phyloP scores from a whole-genome alignment of 228 moss, liverwort and hornwort genomes.

The Sphagnum fallax region DNA sequence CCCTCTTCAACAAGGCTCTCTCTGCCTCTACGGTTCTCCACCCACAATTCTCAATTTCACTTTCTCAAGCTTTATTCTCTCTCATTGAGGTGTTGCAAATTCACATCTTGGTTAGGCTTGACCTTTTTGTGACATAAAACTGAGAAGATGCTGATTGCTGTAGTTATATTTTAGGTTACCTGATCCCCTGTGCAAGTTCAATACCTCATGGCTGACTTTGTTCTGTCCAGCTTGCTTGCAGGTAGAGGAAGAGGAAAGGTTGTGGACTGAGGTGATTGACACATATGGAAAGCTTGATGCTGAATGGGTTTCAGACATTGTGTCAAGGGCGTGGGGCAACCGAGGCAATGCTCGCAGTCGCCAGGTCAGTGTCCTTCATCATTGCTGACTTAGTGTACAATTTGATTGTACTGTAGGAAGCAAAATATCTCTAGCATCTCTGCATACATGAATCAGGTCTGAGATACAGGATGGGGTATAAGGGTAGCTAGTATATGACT shows the following conservation, averaged over 20 bases:
- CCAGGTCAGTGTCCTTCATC: constrained; percentile 33
- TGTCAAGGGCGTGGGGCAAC: constrained; percentile 92
- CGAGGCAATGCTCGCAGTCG: constrained; percentile 94
- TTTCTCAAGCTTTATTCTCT: not conserved
- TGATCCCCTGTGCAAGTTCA: too few relatives aligned
- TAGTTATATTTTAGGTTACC: too few relatives aligned
- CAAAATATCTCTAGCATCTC: too few relatives aligned
- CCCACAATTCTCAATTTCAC: not conserved
- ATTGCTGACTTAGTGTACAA: too few relatives aligned
- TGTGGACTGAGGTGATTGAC: constrained; percentile 86
- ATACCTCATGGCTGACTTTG: too few relatives aligned
- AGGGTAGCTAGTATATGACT: too few relatives aligned
- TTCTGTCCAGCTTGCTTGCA: constrained; percentile 13
- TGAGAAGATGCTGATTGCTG: not conserved
- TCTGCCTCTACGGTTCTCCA: constrained; percentile 70
- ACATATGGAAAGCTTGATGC: constrained; percentile 67
- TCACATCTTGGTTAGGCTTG: not conserved
- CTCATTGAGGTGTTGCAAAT: not conserved
- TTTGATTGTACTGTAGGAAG: too few relatives aligned
- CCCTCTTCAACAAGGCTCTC: constrained; percentile 75
- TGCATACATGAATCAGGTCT: too few relatives aligned
- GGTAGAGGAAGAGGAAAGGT: constrained; percentile 89
- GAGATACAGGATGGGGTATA: too few relatives aligned
- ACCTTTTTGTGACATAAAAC: not conserved
- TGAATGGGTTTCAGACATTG: constrained; percentile 90